Percentiles rank a stretch among this genome's conserved stretches.
phyloP scores from a whole-genome alignment of 306 rosid species.

The Delonix regia region DNA sequence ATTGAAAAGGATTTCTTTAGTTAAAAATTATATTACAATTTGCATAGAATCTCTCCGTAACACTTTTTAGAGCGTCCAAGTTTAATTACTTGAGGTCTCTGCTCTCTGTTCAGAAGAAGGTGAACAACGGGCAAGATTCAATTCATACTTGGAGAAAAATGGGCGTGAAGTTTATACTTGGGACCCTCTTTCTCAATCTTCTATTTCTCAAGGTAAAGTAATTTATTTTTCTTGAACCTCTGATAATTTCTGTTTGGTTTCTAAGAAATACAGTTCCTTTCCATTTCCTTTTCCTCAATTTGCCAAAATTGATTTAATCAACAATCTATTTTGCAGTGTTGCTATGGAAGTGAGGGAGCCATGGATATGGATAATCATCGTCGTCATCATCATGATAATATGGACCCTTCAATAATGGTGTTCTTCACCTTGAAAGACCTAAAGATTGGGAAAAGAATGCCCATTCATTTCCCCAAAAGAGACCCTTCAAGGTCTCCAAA shows the following conservation, averaged over 20 bases:
- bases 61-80: no score
- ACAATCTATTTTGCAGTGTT: constrained; percentile 40
- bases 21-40: no score
- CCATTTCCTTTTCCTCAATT: background rate
- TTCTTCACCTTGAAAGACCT: constrained; percentile 72
- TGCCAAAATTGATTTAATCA: background rate
- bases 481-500: constrained; percentile 60
- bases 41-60: no score
- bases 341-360: constrained; percentile 32
- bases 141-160: constrained; percentile 32
- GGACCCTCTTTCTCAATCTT: constrained; percentile 44
- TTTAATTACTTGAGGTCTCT: background rate
- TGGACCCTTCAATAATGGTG: constrained; percentile 58
- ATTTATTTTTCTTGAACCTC: background rate
- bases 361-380: constrained; percentile 25
- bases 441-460: constrained; percentile 57
- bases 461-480: constrained; percentile 69
- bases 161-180: constrained; percentile 30
- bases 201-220: constrained; percentile 40
- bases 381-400: no score
- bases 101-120: background rate
- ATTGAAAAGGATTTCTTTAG: no score
- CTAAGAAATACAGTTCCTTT: background rate
- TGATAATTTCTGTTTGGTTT: background rate
- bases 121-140: background rate